Conservation (phyloP, 768 basidiomycete genomes). For the Trametes maxima region DNA sequence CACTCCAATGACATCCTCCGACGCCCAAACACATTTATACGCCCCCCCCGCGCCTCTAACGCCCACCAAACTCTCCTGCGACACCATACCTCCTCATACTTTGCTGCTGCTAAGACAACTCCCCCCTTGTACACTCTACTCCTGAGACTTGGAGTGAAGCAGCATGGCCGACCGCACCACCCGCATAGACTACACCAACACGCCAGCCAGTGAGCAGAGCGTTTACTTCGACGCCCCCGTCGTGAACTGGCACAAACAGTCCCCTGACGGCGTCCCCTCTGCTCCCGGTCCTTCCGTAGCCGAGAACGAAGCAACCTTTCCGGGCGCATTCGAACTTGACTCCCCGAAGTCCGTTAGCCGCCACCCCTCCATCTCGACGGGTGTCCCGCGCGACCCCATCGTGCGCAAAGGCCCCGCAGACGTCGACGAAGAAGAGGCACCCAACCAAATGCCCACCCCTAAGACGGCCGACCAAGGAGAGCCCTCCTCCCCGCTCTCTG, state of each 20-base stretch:
- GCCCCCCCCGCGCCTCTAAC: neutral
- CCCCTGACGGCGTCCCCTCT: slow-evolving; percentile 1
- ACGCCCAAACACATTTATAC: neutral
- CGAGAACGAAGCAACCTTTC: neutral
- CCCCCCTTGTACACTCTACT: neutral
- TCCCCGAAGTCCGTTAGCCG: neutral
- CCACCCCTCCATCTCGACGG: slow-evolving; percentile 6
- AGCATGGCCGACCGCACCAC: slow-evolving; percentile 16
- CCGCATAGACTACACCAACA: slow-evolving; percentile 19
- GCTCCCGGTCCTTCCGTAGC: neutral
- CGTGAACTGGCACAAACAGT: slow-evolving; percentile 31
- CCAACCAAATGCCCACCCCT: neutral
- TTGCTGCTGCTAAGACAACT: neutral
- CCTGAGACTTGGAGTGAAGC: no score
- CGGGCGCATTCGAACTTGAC: slow-evolving; percentile 4
- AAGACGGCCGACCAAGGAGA: neutral
- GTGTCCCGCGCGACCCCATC: slow-evolving; percentile 15
- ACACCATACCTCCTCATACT: neutral
- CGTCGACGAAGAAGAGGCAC: slow-evolving; percentile 8
- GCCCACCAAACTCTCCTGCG: neutral
- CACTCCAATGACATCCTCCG: slow-evolving; percentile 22
- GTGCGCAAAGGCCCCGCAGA: slow-evolving; percentile 8
- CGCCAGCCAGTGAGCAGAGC: slow-evolving; percentile 39
- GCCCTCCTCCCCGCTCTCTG: neutral
- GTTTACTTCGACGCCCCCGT: slow-evolving; percentile 50